Evolutionary conservation across 345 rosid species (phyloP).

Genomic region (Nephelium lappaceum): DNA sequence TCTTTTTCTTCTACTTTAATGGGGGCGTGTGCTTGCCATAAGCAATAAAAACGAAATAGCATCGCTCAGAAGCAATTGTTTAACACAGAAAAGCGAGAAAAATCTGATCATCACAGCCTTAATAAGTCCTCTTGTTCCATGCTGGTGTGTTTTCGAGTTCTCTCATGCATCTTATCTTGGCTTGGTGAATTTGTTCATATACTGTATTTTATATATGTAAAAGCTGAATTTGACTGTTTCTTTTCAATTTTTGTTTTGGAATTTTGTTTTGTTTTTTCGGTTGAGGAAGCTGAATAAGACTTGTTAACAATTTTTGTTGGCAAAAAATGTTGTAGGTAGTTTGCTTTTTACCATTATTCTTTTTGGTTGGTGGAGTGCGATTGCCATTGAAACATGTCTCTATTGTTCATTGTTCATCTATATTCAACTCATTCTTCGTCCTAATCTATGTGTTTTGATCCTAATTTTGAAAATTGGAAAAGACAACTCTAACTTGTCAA

Average conservation of each 20-base stretch:
- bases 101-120: neutral
- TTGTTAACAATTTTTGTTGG: neutral
- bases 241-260: neutral
- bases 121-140: neutral
- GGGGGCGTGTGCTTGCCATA: slow-evolving; percentile 21
- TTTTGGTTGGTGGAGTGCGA: neutral
- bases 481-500: too few relatives aligned
- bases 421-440: neutral
- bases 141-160: neutral
- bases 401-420: neutral
- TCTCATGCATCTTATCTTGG: neutral
- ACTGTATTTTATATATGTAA: neutral
- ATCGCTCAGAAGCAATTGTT: neutral
- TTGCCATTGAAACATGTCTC: too few relatives aligned
- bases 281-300: neutral
- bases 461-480: too few relatives aligned
- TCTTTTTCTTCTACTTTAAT: neutral
- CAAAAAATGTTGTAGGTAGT: neutral
- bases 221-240: neutral
- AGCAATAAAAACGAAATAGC: slow-evolving; percentile 11
- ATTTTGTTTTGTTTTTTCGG: too few relatives aligned
- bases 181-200: neutral
- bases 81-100: neutral
- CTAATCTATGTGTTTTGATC: neutral
- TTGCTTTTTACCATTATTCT: neutral